These are phyloP conservation scores for Pseudocercospora fuligena DNA, from an alignment of 2,329 filamentous ascomycete genomes.

Conservation along the genomic window DNA sequence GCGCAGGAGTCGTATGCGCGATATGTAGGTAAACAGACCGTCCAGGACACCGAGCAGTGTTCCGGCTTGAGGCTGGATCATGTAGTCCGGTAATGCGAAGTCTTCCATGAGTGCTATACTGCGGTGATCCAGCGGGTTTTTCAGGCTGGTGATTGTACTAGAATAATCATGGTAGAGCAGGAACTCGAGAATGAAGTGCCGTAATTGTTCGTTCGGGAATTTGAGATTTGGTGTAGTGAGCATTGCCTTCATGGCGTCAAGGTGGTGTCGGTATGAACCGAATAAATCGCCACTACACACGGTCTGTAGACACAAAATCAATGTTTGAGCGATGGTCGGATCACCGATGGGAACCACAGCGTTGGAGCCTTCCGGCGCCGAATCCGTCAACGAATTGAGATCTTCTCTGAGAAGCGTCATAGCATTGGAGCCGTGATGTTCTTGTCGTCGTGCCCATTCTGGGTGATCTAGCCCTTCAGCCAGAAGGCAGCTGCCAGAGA, in stretches of 20 bases:
- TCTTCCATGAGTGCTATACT: constrained; percentile 59
- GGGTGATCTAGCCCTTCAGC: constrained; percentile 42
- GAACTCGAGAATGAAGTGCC: constrained; percentile 73
- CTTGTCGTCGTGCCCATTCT: constrained; percentile 58
- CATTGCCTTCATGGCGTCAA: constrained; percentile 74
- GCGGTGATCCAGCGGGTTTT: constrained; percentile 45
- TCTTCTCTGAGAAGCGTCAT: constrained; percentile 32
- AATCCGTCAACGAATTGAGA: constrained; percentile 13
- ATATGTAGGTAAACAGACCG: constrained; percentile 77
- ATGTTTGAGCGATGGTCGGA: constrained; percentile 65
- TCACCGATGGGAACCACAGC: constrained; percentile 43
- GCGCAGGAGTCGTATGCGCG: constrained; percentile 76
- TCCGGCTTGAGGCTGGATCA: constrained; percentile 60
- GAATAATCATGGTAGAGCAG: constrained; percentile 80
- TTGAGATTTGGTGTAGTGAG: constrained; percentile 59
- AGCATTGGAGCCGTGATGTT: constrained; percentile 58
- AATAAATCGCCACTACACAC: constrained; percentile 64
- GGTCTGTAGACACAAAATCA: constrained; percentile 64
- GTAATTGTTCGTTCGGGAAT: constrained; percentile 65
- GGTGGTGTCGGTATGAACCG: constrained; percentile 65
- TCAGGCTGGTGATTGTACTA: constrained; percentile 61
- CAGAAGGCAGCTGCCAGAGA: constrained; percentile 77
- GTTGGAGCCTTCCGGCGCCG: constrained; percentile 33
- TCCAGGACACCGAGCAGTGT: constrained; percentile 80
- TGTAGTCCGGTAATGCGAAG: constrained; percentile 59